phyloP scores from a whole-genome alignment of 495 filamentous ascomycete species.

The Penicillium bovifimosum region DNA sequence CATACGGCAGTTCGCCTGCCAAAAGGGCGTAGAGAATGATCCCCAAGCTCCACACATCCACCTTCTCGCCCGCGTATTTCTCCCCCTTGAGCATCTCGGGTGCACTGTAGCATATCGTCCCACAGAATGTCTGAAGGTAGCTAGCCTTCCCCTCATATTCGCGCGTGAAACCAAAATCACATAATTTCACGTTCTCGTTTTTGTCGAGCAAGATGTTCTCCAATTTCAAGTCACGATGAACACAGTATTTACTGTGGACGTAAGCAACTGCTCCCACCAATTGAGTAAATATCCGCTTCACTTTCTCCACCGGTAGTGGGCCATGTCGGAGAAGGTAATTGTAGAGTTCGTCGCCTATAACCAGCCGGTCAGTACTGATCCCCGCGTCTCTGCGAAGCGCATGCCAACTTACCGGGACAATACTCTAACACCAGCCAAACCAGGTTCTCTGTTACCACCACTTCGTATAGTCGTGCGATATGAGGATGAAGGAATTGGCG shows the following conservation, averaged over 20 bases:
- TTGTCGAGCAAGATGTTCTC: constrained; percentile 98
- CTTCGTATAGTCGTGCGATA: constrained; percentile 94
- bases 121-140: constrained; percentile 96
- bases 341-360: constrained; percentile 90
- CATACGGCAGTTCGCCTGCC: constrained; percentile 89
- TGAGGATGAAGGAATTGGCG: constrained; percentile 97
- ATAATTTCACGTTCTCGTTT: constrained; percentile 96
- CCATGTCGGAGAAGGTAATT: constrained; percentile 89
- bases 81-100: constrained; percentile 98
- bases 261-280: constrained; percentile 93
- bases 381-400: neutral
- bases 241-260: constrained; percentile 91
- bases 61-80: constrained; percentile 95
- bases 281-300: constrained; percentile 93
- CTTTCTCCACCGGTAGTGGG: constrained; percentile 76
- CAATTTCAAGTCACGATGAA: constrained; percentile 93
- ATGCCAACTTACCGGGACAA: constrained; percentile 68
- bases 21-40: constrained; percentile 93
- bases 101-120: constrained; percentile 94
- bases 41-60: constrained; percentile 96
- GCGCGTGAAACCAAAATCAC: constrained; percentile 95
- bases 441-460: constrained; percentile 88
- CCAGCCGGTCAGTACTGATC: constrained; percentile 1
- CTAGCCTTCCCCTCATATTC: constrained; percentile 95
- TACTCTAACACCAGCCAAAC: constrained; percentile 98